phyloP scores from a whole-genome alignment of 2,329 filamentous ascomycete species.

The Pestalotiopsis sp. region DNA sequence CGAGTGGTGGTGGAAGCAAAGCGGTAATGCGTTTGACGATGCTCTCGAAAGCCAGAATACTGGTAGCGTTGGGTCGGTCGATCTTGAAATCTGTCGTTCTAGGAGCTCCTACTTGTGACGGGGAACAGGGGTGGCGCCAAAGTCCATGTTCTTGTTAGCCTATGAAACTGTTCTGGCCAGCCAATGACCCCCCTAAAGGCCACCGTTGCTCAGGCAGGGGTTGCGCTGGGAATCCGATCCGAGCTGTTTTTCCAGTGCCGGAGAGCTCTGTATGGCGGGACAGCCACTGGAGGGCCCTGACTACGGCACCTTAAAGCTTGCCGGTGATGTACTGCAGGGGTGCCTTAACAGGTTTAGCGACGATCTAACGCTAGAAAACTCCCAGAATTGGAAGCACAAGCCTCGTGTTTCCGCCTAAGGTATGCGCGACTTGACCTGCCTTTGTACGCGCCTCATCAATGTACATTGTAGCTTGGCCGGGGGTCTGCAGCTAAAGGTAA shows the following conservation, averaged over 20 bases:
- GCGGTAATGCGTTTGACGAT: neutral
- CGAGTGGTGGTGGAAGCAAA: slow-evolving; percentile 1
- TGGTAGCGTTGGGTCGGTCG: neutral
- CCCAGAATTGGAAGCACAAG: neutral
- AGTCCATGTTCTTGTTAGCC: neutral
- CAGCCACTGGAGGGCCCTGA: neutral
- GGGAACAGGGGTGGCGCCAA: neutral
- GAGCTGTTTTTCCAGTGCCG: slow-evolving; percentile 6
- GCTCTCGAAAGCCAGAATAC: neutral
- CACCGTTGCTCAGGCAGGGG: neutral
- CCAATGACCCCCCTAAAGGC: neutral
- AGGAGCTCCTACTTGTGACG: neutral
- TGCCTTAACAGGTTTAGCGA: neutral
- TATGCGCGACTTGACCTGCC: neutral
- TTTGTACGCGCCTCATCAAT: neutral
- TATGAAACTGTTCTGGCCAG: neutral
- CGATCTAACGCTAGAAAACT: neutral
- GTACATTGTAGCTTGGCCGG: neutral
- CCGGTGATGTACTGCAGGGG: neutral
- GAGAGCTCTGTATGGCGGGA: neutral
- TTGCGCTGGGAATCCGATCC: neutral
- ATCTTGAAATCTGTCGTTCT: neutral
- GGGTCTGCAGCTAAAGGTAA: neutral
- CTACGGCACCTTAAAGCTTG: neutral
- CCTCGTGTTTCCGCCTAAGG: neutral